Evolutionary conservation across 345 rosid species (phyloP), one percentile per base, ranked within the genome.

Genomic region (Hirschfeldia incana): DNA sequence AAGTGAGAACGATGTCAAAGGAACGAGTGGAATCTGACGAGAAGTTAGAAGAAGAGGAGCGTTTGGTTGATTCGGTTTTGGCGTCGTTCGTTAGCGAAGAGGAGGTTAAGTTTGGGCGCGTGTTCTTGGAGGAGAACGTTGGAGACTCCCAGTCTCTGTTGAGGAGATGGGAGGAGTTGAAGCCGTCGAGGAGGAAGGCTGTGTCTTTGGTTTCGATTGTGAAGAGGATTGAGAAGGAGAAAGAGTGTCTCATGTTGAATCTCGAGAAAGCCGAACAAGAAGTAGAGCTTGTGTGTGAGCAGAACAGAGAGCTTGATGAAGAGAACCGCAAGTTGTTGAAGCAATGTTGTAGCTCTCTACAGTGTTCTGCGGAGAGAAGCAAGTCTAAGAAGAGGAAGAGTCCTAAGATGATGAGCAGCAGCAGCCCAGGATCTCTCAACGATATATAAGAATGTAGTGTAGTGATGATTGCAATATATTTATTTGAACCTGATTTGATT

Each of bases 321-420:
- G 79, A 69, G 58, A 80, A 80, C 2, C 76, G 83, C 6, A 69
- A 69, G 76, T 4, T 80, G 83, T 55, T 80, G 57, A 74, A 69
- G 67, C 80, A 70, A 26, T 69, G 16, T 5, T 13, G 78, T 65
- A 8, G 42, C 42, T 57, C 66, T 27, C 46, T 67, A 51, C 21
- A 51, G 37, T 67, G 62, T 30, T 74, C 75, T 10, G 59, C 8
- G 3, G 75, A 79, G 34, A 74, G 28, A 33, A 68, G n/a, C 69
- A 74, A 62, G 71, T 75, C 79, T 1, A 80, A 80, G 61, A 80
- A 80, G 76, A 29, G 83, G 64, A 80, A 80, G 71, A 74, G 79
- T 63, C 75, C 72, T 1, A 80, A 69, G 76, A 63, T 39, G 57
- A 49, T 49, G 57, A 49, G 17, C 7, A 49, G 17, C 57, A 46